Percentiles rank a stretch among this genome's conserved stretches.
Evolutionary conservation across 2,329 filamentous ascomycete species (phyloP).

Genomic region (Mycocentrospora acerina): DNA sequence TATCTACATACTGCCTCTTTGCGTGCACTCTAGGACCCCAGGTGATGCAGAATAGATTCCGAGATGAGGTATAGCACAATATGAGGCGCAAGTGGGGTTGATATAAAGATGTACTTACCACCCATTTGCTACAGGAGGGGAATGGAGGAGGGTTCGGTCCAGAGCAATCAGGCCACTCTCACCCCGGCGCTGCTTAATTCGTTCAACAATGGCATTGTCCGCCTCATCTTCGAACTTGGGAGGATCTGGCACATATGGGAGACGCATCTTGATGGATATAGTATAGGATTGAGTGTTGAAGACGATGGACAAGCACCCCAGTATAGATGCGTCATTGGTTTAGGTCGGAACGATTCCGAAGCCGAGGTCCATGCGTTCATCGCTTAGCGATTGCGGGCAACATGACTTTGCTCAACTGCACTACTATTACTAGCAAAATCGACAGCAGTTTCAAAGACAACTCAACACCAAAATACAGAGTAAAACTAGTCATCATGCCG

Average conservation of each 20-base stretch:
- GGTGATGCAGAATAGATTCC: too few relatives aligned
- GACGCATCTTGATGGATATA: constrained; percentile 48
- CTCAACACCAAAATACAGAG: too few relatives aligned
- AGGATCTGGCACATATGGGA: constrained; percentile 56
- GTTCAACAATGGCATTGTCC: constrained; percentile 54
- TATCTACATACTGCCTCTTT: too few relatives aligned
- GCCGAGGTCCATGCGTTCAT: not conserved
- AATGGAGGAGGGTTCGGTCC: constrained; percentile 57
- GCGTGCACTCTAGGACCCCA: too few relatives aligned
- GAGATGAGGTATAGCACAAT: too few relatives aligned
- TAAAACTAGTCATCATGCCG: too few relatives aligned
- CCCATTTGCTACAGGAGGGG: constrained; percentile 58
- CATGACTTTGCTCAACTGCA: too few relatives aligned
- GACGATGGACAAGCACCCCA: not conserved
- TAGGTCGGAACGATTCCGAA: not conserved
- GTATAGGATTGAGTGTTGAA: not conserved
- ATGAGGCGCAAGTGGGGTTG: not conserved
- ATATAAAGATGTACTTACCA: constrained; percentile 40
- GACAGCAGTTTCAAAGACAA: too few relatives aligned
- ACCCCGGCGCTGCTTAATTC: constrained; percentile 54
- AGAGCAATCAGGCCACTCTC: constrained; percentile 53
- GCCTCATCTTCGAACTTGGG: constrained; percentile 49
- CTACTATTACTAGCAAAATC: not conserved
- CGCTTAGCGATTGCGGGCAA: constrained; percentile 3
- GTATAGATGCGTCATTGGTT: too few relatives aligned